Conservation (phyloP, 306 rosid genomes). For the Parietaria judaica region DNA sequence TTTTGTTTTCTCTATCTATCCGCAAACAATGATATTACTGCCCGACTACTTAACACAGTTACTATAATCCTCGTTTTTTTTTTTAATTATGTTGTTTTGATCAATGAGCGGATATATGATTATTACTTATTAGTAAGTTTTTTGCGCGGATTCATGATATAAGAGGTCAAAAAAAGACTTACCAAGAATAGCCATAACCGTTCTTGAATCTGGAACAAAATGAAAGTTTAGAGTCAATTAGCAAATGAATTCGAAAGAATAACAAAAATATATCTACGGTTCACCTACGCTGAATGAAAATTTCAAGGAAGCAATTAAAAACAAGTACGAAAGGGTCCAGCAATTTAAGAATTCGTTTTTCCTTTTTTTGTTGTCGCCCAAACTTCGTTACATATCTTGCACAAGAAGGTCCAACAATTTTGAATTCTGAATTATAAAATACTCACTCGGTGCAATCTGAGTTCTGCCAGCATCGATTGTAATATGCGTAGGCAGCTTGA, state of each 20-base stretch:
- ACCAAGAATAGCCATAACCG: constrained; percentile 98
- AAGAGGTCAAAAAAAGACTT: constrained; percentile 13
- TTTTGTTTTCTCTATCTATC: no score
- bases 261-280: background rate
- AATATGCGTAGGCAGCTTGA: constrained; percentile 73
- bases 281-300: constrained; percentile 2
- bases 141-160: background rate
- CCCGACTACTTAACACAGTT: background rate
- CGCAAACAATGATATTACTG: no score
- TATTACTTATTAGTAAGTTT: background rate
- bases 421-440: background rate
- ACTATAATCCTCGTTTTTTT: background rate
- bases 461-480: constrained; percentile 97
- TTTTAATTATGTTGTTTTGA: background rate
- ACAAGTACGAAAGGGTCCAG: background rate
- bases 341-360: no score
- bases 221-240: background rate
- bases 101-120: background rate
- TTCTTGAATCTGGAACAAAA: constrained; percentile 71
- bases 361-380: no score
- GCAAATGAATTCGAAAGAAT: background rate
- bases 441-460: constrained; percentile 95
- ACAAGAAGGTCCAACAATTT: no score
- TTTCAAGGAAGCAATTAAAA: background rate
- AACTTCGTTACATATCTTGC: no score